phyloP scores from a whole-genome alignment of 2,329 filamentous ascomycete genomes.

The Colletotrichum cordylinicola region DNA sequence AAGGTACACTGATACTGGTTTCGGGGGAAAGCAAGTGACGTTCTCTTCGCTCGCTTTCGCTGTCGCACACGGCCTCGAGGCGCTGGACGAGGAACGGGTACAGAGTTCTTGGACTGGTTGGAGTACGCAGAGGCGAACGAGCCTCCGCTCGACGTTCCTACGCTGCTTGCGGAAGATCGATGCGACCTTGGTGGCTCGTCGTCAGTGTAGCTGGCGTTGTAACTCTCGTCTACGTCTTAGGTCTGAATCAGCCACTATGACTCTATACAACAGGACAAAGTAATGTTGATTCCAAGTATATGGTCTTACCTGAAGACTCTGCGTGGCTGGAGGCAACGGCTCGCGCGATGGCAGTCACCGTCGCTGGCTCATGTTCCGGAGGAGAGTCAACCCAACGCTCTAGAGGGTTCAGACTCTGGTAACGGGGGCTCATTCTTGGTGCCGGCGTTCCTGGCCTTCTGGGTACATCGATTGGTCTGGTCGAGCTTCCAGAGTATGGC shows the following conservation, averaged over 20 bases:
- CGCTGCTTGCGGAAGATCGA: slow-evolving; percentile 26
- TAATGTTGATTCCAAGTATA: too few species aligned
- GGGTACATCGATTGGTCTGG: slow-evolving; percentile 4
- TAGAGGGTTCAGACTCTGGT: slow-evolving; percentile 5
- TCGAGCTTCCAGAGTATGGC: slow-evolving; percentile 21
- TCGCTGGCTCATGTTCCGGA: slow-evolving; percentile 28
- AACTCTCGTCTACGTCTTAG: slow-evolving; percentile 5
- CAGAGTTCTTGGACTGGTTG: background rate
- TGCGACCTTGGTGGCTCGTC: background rate
- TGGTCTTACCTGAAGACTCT: background rate
- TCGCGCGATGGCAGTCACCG: slow-evolving; percentile 25
- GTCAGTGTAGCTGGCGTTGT: background rate
- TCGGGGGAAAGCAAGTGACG: background rate
- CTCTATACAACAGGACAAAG: too few species aligned
- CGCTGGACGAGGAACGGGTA: background rate
- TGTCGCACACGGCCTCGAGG: slow-evolving; percentile 21
- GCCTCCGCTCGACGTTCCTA: slow-evolving; percentile 21
- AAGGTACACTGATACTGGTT: slow-evolving; percentile 46
- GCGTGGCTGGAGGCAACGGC: slow-evolving; percentile 22
- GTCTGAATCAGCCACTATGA: background rate
- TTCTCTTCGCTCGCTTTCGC: background rate
- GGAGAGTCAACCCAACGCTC: slow-evolving; percentile 24
- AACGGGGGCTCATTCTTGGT: background rate
- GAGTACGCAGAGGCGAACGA: slow-evolving; percentile 16
- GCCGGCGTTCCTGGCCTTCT: slow-evolving; percentile 1